phyloP scores from a whole-genome alignment of 164 flowering plant genomes.

The Dillenia turbinata region DNA sequence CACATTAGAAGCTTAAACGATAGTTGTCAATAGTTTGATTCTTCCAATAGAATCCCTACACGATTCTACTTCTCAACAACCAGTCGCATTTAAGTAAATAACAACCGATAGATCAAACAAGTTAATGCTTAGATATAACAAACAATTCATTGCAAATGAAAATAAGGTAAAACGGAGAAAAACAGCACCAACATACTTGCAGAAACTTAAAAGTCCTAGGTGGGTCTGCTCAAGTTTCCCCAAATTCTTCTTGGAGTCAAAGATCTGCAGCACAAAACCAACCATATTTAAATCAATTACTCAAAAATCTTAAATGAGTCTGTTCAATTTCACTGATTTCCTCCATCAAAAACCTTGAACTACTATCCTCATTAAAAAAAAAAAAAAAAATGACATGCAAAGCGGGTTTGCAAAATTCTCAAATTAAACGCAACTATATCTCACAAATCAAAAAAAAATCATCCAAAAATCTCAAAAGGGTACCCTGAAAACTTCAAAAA shows the following conservation, averaged over 20 bases:
- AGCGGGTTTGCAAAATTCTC: no score
- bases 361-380: no score
- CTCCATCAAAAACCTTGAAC: no score
- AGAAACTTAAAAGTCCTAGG: slow-evolving; percentile 21
- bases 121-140: neutral
- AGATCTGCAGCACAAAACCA: slow-evolving; percentile 36
- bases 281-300: neutral
- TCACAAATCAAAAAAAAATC: no score
- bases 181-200: slow-evolving; percentile 27
- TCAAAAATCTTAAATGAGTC: no score
- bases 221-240: slow-evolving; percentile 28
- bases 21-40: neutral
- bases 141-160: neutral
- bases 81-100: no score
- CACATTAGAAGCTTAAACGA: neutral
- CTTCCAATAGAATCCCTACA: neutral
- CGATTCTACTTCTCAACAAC: neutral
- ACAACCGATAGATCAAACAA: no score
- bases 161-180: neutral
- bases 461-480: no score
- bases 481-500: no score
- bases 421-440: no score
- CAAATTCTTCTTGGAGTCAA: slow-evolving; percentile 22
- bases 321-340: no score
- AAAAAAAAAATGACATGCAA: neutral